Base-by-base conservation (phyloP, 2,329 filamentous ascomycete species). In the Aspergillus fumigatus region DNA sequence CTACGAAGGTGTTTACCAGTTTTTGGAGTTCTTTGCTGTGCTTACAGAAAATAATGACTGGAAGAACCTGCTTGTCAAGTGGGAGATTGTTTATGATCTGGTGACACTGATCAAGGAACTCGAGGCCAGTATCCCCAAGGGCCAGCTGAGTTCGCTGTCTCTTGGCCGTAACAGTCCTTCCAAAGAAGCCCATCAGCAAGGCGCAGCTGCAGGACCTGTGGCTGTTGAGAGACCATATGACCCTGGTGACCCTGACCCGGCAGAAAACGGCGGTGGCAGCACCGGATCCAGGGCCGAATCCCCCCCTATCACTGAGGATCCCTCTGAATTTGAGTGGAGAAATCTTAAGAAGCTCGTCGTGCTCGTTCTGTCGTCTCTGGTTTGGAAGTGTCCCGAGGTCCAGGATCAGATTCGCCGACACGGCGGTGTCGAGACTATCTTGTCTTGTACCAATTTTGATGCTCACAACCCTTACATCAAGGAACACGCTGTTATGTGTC, bases 301-400 rank as follows among this genome's bases (percentile, higher is more conserved):
- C 10, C 78, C 80, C 58, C 70, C 82, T 56, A 68, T 80, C 56
- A 80, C 83, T 56, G 84, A 86, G 62, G 84, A 87, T 64, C 85
- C 85, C 0, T 83, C 81, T 0, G 84, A 86, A 62, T 88, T 87
- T 57, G 84, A 87, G 70, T 88, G 85, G 85, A 89, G 76, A 74
- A 95, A 94, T 54, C 87, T 97, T 66, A 97, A 97, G 77, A 94
- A 92, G 50, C 86, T 96, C 57, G 92, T 95, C 45, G 88, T 97
- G 11, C 87, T 94, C 51, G 94, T 97, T 38, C 84, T 97, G 10
- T 92, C 90, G 0, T 91, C 89, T 0, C 83, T 97, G 0, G 86
- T 97, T 3, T 95, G 94, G 80, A 94, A 94, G 50, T 90, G 89
- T 64, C 83, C 88, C 1, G 83, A 85, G 8, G 92, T 97, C 0